Conservation (phyloP, 1,139 yeast species). For the Blastobotrys elegans region DNA sequence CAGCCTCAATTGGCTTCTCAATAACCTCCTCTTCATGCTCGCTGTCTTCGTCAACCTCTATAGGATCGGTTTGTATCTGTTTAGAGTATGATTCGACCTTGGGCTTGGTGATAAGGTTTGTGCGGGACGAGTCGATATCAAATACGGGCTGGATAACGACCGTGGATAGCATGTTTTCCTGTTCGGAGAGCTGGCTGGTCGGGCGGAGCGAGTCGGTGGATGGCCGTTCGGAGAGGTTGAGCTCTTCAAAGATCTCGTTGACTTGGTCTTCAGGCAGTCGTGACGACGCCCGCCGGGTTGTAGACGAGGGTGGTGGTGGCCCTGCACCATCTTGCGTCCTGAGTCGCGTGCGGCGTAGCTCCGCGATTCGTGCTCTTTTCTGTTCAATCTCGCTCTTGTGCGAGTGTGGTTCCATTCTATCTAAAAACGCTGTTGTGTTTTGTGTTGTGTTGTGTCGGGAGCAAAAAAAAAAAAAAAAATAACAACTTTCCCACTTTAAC, state of each 20-base stretch:
- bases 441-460: not conserved
- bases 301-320: not conserved
- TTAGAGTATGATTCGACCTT: conserved; percentile 28
- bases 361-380: conserved; percentile 5
- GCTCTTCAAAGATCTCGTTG: conserved; percentile 3
- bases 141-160: conserved; percentile 17
- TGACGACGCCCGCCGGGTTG: not conserved
- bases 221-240: not conserved
- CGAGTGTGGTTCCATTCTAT: too few relatives aligned
- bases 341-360: not conserved
- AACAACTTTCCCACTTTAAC: too few relatives aligned
- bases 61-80: conserved; percentile 25
- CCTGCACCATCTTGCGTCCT: conserved; percentile 1
- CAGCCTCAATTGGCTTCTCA: not conserved
- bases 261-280: conserved; percentile 1
- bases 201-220: conserved; percentile 8
- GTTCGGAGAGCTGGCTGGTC: conserved; percentile 2
- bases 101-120: not conserved
- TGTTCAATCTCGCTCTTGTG: conserved; percentile 1
- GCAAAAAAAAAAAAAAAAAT: too few relatives aligned
- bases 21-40: not conserved
- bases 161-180: not conserved
- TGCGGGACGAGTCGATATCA: conserved; percentile 19
- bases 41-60: not conserved
- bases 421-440: not conserved